Evolutionary conservation across 2,329 filamentous ascomycete species (phyloP), one percentile per base, ranked within the genome.

Genomic region (Stemphylium vesicarium): DNA sequence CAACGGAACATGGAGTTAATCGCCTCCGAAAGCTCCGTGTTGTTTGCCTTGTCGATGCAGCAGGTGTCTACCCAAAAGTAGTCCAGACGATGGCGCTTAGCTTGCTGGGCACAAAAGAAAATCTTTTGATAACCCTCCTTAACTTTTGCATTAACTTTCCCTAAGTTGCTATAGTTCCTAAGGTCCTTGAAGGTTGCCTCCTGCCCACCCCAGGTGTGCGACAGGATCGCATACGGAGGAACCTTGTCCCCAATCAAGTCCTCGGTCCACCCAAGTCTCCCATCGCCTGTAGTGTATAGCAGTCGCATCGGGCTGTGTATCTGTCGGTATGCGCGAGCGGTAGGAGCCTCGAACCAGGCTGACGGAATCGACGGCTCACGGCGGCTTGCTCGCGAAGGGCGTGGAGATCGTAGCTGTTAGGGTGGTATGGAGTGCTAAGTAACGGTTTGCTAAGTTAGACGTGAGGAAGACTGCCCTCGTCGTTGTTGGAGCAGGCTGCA

Each of bases 1-100:
- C 63, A 66, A 8, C 40, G 39, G 8, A 66, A 66, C 61, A 66
- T 64, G 1, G 63, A 64, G 15, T 62, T 64, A 12, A 40, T 40
- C 9, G 38, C 38, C 6, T 40, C 22, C 7, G 12, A n/a, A n/a
- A 40, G 20, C 13, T 40, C 38, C 11, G 12, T 8, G 12, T n/a
- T 40, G 38, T 40, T 40, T 8, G 38, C 7, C 20, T 40, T 40
- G 38, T 40, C 38, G 20, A 40, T 40, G 22, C 38, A 40, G 20
- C 38, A 40, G 22, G 38, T 40, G 38, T 40, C 38, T 13, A 40
- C 13, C 38, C 38, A 40, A 15, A 40, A 40, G 12, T 40, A 11
- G 48, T 62, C 2, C 16, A 62, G 22, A 4, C 43, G 38, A 35
- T 66, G 53, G 4, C 2, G 32, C 15, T 57, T 61, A 35, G 49